Evolutionary conservation across 2,329 filamentous ascomycete genomes (phyloP).

Genomic region (Biscogniauxia mediterranea): DNA sequence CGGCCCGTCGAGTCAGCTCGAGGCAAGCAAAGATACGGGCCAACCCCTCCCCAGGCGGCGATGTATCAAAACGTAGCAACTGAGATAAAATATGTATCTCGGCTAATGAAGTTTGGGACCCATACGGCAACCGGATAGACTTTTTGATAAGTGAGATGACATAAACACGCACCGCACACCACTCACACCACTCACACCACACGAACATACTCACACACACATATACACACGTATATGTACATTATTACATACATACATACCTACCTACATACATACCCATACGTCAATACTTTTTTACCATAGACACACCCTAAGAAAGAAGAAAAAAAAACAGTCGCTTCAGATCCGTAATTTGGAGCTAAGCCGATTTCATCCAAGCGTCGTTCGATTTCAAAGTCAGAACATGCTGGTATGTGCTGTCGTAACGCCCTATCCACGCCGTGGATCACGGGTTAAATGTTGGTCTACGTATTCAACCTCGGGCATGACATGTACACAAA

Average conservation of each 20-base stretch:
- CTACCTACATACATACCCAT: too few relatives aligned
- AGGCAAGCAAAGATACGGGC: neutral
- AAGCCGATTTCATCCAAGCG: neutral
- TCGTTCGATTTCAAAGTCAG: neutral
- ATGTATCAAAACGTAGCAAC: neutral
- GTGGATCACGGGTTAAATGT: neutral
- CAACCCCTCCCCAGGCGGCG: neutral
- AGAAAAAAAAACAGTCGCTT: neutral
- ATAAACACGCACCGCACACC: neutral
- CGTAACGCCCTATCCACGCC: neutral
- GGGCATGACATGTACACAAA: neutral
- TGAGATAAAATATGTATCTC: neutral
- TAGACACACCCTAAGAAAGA: too few relatives aligned
- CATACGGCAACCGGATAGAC: neutral
- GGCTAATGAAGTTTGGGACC: neutral
- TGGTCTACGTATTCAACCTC: neutral
- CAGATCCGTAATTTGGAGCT: neutral
- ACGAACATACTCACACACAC: too few relatives aligned
- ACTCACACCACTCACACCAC: too few relatives aligned
- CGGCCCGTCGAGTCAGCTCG: neutral
- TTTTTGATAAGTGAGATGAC: neutral
- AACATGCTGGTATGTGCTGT: neutral
- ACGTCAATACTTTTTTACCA: too few relatives aligned
- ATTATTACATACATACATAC: too few relatives aligned
- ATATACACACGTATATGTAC: too few relatives aligned